Percentiles rank a stretch among this genome's conserved stretches.
phyloP scores from a whole-genome alignment of 495 filamentous ascomycete genomes.

The Hypoxylon trugodes region DNA sequence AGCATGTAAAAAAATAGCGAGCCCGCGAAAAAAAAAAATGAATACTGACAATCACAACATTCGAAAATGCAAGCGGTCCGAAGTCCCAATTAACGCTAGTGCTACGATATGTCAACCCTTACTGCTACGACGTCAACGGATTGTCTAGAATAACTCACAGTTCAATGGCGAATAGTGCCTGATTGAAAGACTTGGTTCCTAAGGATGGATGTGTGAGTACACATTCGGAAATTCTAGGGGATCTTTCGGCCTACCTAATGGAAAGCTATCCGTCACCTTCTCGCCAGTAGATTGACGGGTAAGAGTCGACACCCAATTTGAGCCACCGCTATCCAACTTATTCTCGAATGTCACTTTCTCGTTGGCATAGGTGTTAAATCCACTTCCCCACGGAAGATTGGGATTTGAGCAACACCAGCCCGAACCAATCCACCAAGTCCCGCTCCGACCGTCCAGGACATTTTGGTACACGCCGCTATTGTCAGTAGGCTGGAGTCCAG shows the following conservation, averaged over 20 bases:
- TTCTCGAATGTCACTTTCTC: slow-evolving; percentile 47
- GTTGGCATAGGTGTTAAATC: slow-evolving; percentile 46
- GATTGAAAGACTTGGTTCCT: slow-evolving; percentile 51
- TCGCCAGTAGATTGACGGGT: slow-evolving; percentile 30
- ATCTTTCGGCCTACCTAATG: slow-evolving; percentile 21
- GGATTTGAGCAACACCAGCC: slow-evolving; percentile 57
- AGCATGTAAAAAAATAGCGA: no score
- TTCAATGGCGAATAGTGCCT: slow-evolving; percentile 52
- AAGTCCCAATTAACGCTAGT: slow-evolving; percentile 50
- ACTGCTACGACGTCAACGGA: neutral
- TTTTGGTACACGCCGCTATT: slow-evolving; percentile 54
- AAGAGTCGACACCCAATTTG: slow-evolving; percentile 37
- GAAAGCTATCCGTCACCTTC: slow-evolving; percentile 40
- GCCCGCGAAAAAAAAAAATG: no score
- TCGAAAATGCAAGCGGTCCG: slow-evolving; percentile 48
- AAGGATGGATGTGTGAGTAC: neutral
- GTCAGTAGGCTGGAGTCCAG: slow-evolving; percentile 53
- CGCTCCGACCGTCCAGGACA: slow-evolving; percentile 52
- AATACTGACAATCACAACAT: slow-evolving; percentile 50
- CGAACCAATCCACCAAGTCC: slow-evolving; percentile 55
- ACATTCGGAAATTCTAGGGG: neutral
- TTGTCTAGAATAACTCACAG: slow-evolving; percentile 28
- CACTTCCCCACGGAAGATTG: slow-evolving; percentile 50
- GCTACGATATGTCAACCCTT: slow-evolving; percentile 5
- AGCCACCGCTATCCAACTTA: slow-evolving; percentile 28